Base-by-base conservation (phyloP, 2,329 filamentous ascomycete species). In the Monascus ruber region DNA sequence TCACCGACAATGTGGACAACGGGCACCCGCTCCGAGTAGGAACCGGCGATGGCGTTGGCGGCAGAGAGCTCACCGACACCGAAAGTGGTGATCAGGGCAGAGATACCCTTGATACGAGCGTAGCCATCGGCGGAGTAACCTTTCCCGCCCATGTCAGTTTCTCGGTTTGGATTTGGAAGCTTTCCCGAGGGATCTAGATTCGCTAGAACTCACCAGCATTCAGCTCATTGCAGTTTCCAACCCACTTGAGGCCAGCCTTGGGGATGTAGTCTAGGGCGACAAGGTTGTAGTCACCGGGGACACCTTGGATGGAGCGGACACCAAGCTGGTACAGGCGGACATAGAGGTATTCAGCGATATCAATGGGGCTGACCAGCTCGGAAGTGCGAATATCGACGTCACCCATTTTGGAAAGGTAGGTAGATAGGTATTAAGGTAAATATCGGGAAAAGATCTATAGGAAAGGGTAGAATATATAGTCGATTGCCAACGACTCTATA, bases 41-140 rank as follows among this genome's bases (percentile, higher is more conserved):
- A 75, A n/a, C 83, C 83, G 2, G 81, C 82, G 39, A 85, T 62
- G 32, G 78, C 83, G 51, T 85, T 85, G 52, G 85, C 68, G 36
- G 81, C 80, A 2, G 81, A 85, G n/a, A 72, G 55, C 49, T 73
- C 71, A 6, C 70, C 83, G 4, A 86, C 81, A 38, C 83, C 83
- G 46, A 85, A 85, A 0, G 81, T 85, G 33, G 82, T 86, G 48
- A 85, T 42, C 34, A 86, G 62, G 26, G 81, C 80, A 2, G 72
- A 72, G 33, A 85, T 76, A 34, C 80, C 77, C 47, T 80, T 81
- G 45, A 83, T 72, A 44, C 82, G 73, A 40, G 80, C 80, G 53
- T 86, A 86, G 25, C 81, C 82, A 60, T 86, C 82, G 17, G 82
- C 80, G 26, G 82, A 81, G 53, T 85, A 85, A 25, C 77, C 77